A percentile compares a stretch with the other conserved stretches of the same genome.
These are phyloP conservation scores for Laburnicola sp. DNA, from an alignment of 2,329 filamentous ascomycete species.

Conservation along the genomic window DNA sequence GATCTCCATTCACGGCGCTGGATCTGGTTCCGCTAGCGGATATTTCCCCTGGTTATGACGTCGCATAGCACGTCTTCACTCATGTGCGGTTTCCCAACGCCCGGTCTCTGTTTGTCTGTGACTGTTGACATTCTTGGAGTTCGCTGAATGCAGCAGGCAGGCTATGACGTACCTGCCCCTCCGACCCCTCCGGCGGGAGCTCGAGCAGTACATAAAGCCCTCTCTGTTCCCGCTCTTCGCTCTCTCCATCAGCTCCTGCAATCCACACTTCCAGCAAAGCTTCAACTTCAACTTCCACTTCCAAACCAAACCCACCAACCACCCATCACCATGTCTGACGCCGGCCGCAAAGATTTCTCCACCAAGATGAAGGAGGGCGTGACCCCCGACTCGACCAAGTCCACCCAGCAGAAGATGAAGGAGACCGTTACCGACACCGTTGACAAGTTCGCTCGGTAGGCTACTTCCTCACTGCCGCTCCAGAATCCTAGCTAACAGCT, in stretches of 20 bases:
- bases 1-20: no score
- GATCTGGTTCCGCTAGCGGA: no score
- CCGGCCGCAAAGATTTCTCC: slow-evolving; percentile 63
- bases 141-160: neutral
- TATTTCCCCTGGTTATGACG: no score
- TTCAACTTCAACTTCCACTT: slow-evolving; percentile 13
- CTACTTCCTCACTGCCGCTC: neutral
- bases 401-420: slow-evolving; percentile 61
- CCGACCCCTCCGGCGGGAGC: neutral
- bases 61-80: no score
- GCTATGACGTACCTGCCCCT: neutral
- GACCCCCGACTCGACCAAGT: slow-evolving; percentile 64
- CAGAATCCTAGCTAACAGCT: slow-evolving; percentile 20
- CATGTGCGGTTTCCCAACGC: no score
- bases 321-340: slow-evolving; percentile 61
- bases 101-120: neutral
- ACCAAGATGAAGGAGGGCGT: slow-evolving; percentile 60
- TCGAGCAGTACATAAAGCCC: neutral
- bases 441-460: slow-evolving; percentile 59
- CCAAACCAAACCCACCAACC: slow-evolving; percentile 30
- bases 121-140: neutral
- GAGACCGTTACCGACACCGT: slow-evolving; percentile 59
- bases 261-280: slow-evolving; percentile 1
- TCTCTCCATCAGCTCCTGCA: neutral
- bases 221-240: neutral